Percentiles rank a stretch among this genome's conserved stretches.
phyloP scores from a whole-genome alignment of 176 grass and related monocot genomes.

The Oryza glumipatula region DNA sequence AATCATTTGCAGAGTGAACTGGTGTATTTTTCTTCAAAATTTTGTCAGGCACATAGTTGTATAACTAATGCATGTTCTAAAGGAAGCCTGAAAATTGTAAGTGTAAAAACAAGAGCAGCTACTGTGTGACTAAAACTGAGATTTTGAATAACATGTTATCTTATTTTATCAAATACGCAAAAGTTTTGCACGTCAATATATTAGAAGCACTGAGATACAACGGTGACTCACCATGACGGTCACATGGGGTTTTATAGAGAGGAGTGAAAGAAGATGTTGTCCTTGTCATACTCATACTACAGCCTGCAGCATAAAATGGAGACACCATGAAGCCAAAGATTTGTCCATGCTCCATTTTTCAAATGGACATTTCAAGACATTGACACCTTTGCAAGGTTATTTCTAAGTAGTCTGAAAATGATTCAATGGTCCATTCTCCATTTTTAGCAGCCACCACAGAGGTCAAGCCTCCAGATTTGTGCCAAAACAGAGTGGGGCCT shows the following conservation, averaged over 20 bases:
- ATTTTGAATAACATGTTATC: neutral
- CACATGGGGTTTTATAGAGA: no score
- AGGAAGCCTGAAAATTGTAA: neutral
- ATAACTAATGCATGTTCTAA: neutral
- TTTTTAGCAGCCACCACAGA: slow-evolving; percentile 16
- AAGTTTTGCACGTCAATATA: no score
- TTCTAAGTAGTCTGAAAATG: neutral
- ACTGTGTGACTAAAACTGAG: neutral
- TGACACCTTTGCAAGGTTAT: neutral
- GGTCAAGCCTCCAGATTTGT: neutral
- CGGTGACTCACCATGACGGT: no score
- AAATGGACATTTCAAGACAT: neutral
- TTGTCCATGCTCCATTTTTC: neutral
- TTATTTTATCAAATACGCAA: no score
- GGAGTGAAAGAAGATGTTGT: no score
- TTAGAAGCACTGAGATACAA: no score
- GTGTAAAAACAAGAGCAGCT: neutral
- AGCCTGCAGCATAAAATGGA: neutral
- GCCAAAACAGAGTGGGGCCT: neutral
- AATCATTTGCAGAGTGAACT: neutral
- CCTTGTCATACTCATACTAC: neutral
- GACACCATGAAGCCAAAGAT: neutral
- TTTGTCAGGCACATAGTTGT: neutral
- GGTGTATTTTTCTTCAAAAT: neutral
- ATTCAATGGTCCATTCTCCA: neutral